Conservation (phyloP, 73 alveolate genomes). For the Tetrahymena elliotti region DNA sequence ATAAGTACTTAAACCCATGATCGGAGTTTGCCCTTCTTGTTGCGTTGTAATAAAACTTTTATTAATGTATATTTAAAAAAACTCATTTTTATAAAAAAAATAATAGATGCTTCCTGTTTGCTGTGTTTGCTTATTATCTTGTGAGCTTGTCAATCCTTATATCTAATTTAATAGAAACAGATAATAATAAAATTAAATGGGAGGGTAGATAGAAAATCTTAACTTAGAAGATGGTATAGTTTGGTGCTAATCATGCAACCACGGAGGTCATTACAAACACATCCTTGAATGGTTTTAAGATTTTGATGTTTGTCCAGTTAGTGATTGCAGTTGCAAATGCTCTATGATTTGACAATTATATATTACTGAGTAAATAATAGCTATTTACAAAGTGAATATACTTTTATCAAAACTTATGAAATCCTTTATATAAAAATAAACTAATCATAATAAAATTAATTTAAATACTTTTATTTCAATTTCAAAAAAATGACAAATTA, state of each 20-base stretch:
- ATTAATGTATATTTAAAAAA: not conserved
- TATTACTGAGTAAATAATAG: no score
- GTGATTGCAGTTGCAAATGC: not conserved
- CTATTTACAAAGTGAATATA: no score
- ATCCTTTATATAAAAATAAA: no score
- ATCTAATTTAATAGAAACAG: not conserved
- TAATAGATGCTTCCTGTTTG: not conserved
- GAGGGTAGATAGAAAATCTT: not conserved
- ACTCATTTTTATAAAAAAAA: not conserved
- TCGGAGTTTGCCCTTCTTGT: not conserved
- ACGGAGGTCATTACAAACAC: not conserved
- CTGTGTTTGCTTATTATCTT: not conserved
- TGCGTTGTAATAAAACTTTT: not conserved
- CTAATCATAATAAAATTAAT: no score
- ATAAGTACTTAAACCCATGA: not conserved
- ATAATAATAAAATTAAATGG: not conserved
- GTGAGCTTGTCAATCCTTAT: not conserved
- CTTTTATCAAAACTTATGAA: no score
- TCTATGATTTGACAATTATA: not conserved
- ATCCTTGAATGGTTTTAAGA: not conserved
- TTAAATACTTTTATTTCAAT: no score
- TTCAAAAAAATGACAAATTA: no score
- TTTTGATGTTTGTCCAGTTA: not conserved
- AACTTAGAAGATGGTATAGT: not conserved
- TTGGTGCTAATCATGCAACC: not conserved